Evolutionary conservation across 257 asterid genomes (phyloP), one percentile per base, ranked within the genome.

Genomic region (Solanum bulbocastanum): DNA sequence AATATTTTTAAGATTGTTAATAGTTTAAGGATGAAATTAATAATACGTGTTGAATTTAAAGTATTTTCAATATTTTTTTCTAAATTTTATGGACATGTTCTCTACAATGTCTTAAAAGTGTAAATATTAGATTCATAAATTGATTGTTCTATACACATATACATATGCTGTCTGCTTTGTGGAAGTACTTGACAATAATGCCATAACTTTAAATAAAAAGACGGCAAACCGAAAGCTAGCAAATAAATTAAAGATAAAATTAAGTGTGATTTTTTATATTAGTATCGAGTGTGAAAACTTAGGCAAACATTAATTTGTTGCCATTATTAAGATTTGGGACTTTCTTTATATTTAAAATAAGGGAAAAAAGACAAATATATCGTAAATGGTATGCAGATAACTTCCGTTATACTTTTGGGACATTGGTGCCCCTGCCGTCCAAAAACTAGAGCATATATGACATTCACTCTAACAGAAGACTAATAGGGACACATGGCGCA

Each of bases 1-100:
- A 56, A 18, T 56, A 56, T 56, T 56, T 9, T 18, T 56, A 56
- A 56, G 11, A 2, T 2, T 3, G 4, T 52, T 52, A 52, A 22
- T 6, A 56, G 0, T 18, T 18, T 6, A 18, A 18, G 2, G 0
- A 56, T 56, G 18, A 56, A 7, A 18, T 0, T 56, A 2, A 56
- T 56, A 56, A 56, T 56, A 18, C n/a, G 0, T 56, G 3, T 56
- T 18, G 2, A 18, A 3, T 56, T 56, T 18, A 6, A 4, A 56
- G 0, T 56, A 56, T 18, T 18, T 52, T 1, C 4, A 20, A 18
- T 56, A 18, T 2, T 49, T 56, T 18, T 56, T 20, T 9, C 22
- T 18, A 56, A 37, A 56, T 56, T 20, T 20, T 58, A 58, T 58
- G 11, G 66, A 58, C 25, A 58, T 3, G 65, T 56, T 56, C 66